A percentile compares a stretch with the other conserved stretches of the same genome.
Evolutionary conservation across 108 stramenopile species (phyloP).

Genomic region (Skeletonema grethae): DNA sequence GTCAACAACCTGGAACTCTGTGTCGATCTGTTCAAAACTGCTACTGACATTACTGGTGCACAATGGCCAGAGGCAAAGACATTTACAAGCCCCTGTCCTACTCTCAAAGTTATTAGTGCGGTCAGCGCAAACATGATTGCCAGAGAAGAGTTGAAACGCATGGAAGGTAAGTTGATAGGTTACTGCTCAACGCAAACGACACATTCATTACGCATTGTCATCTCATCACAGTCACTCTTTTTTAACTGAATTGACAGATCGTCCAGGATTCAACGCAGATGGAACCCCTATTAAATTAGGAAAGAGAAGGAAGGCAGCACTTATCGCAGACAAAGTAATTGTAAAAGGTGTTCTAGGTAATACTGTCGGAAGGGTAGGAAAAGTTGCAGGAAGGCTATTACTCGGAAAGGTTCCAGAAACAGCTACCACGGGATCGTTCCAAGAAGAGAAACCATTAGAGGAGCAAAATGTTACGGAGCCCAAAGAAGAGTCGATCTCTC

Average conservation of each 20-base stretch:
- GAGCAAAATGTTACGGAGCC: constrained; percentile 1
- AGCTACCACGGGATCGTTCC: constrained; percentile 72
- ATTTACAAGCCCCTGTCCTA: constrained; percentile 84
- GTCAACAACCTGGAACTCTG: constrained; percentile 79
- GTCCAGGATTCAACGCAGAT: constrained; percentile 74
- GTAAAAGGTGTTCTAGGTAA: constrained; percentile 61
- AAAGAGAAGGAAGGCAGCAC: constrained; percentile 60
- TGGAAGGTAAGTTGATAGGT: constrained; percentile 39
- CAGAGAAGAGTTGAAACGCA: constrained; percentile 86
- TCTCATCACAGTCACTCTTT: background rate
- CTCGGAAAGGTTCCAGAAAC: constrained; percentile 80
- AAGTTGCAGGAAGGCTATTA: constrained; percentile 56
- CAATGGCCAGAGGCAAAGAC: constrained; percentile 78
- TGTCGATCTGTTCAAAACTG: constrained; percentile 65
- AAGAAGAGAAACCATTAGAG: constrained; percentile 50
- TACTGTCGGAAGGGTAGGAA: constrained; percentile 76
- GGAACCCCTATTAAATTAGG: constrained; percentile 52
- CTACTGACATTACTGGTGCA: constrained; percentile 82
- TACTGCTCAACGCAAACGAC: background rate
- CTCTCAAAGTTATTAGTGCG: constrained; percentile 85
- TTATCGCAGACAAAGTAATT: constrained; percentile 65
- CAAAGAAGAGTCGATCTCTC: background rate
- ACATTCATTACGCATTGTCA: background rate
- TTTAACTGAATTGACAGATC: constrained; percentile 25
- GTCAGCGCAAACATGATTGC: constrained; percentile 75